These are phyloP conservation scores for Apiospora saccharicola DNA, from an alignment of 2,329 filamentous ascomycete species.

Conservation along the genomic window DNA sequence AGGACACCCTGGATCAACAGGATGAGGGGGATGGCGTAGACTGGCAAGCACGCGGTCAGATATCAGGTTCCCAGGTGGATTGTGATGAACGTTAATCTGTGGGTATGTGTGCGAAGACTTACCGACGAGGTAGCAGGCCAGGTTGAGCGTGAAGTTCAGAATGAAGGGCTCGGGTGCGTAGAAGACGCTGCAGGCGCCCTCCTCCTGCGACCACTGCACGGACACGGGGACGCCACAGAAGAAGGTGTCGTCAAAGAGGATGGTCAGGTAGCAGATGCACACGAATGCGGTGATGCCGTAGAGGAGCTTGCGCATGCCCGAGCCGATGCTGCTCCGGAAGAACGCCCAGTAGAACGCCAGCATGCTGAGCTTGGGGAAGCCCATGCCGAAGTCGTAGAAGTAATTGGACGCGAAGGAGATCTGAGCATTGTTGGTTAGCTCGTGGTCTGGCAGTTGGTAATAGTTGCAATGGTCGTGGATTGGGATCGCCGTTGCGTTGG, in stretches of 20 bases:
- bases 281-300: slow-evolving; percentile 44
- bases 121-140: slow-evolving; percentile 44
- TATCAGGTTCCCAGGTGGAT: neutral
- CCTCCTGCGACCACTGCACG: slow-evolving; percentile 46
- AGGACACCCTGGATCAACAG: slow-evolving; percentile 39
- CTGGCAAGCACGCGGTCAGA: slow-evolving; percentile 28
- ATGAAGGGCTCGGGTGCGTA: slow-evolving; percentile 44
- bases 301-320: slow-evolving; percentile 39
- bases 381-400: slow-evolving; percentile 47
- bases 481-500: neutral
- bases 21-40: slow-evolving; percentile 43
- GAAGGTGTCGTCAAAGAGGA: slow-evolving; percentile 46
- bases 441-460: neutral
- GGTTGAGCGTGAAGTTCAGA: slow-evolving; percentile 44
- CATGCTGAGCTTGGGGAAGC: slow-evolving; percentile 46
- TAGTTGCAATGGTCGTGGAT: no score
- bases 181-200: slow-evolving; percentile 46
- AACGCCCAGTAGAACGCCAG: slow-evolving; percentile 47
- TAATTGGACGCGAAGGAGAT: slow-evolving; percentile 47
- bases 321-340: slow-evolving; percentile 38
- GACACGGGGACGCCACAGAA: slow-evolving; percentile 45
- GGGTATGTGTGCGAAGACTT: slow-evolving; percentile 12
- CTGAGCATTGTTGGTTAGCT: slow-evolving; percentile 27
- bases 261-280: slow-evolving; percentile 39
- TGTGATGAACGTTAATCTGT: neutral